These are phyloP conservation scores for Colletotrichum viniferum DNA, from an alignment of 2,329 filamentous ascomycete species.

Conservation along the genomic window DNA sequence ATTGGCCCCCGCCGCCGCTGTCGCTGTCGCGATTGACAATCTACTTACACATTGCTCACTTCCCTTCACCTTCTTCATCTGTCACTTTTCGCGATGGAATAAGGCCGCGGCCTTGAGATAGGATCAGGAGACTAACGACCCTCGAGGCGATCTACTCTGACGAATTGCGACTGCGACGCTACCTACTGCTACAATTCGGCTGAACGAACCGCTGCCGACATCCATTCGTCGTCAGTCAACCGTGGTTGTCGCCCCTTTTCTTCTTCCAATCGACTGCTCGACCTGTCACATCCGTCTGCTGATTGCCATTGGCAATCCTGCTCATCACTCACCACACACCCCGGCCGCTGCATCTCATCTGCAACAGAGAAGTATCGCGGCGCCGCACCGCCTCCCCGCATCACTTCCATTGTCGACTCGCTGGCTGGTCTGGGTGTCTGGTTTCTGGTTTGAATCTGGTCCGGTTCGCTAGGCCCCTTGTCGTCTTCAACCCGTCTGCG, in stretches of 20 bases:
- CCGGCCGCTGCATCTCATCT: not conserved
- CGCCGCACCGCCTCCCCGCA: not conserved
- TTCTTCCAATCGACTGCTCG: not conserved
- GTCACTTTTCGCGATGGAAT: not conserved
- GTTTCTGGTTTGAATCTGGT: not conserved
- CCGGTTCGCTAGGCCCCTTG: not conserved
- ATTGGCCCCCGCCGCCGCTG: not conserved
- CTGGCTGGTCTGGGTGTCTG: not conserved
- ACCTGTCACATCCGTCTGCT: not conserved
- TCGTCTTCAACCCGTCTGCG: not conserved
- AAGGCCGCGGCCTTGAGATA: not conserved
- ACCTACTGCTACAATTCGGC: not conserved
- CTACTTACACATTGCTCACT: not conserved
- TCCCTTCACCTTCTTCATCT: not conserved
- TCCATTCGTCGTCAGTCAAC: not conserved
- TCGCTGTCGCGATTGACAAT: not conserved
- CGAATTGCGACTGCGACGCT: not conserved
- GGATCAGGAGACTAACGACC: not conserved
- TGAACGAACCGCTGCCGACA: not conserved
- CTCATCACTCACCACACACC: not conserved
- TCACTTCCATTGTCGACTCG: not conserved
- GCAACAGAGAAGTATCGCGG: not conserved
- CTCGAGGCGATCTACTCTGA: not conserved
- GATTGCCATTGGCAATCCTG: not conserved
- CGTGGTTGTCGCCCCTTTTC: not conserved